Evolutionary conservation across 345 rosid species (phyloP).

Genomic region (Salix purpurea): DNA sequence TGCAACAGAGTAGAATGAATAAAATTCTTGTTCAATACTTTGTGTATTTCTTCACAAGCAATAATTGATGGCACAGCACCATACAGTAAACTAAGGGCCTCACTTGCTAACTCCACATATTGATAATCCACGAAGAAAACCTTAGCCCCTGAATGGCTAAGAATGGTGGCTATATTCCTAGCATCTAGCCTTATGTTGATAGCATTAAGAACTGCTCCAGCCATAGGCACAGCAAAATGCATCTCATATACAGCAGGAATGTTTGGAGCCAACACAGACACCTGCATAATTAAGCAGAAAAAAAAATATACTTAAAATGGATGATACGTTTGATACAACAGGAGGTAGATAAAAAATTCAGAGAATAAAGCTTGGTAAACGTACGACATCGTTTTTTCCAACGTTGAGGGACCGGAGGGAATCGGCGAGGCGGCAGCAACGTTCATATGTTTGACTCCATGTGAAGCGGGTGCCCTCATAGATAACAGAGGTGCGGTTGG

Average conservation of each 20-base stretch:
- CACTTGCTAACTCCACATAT: slow-evolving; percentile 36
- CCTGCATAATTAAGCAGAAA: slow-evolving; percentile 27
- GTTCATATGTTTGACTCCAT: slow-evolving; percentile 58
- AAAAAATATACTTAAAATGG: neutral
- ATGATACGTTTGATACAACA: neutral
- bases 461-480: slow-evolving; percentile 52
- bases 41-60: too few relatives aligned
- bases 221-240: slow-evolving; percentile 92
- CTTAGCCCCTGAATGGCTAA: slow-evolving; percentile 63
- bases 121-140: slow-evolving; percentile 60
- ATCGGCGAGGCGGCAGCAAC: slow-evolving; percentile 67
- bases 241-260: slow-evolving; percentile 79
- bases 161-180: slow-evolving; percentile 51
- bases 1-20: too few relatives aligned
- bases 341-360: neutral
- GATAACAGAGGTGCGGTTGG: slow-evolving; percentile 49
- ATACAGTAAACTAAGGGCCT: slow-evolving; percentile 43
- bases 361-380: neutral
- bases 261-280: slow-evolving; percentile 77
- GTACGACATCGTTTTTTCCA: slow-evolving; percentile 48
- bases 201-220: slow-evolving; percentile 75
- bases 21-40: too few relatives aligned
- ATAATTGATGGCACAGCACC: slow-evolving; percentile 33
- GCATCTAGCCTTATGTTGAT: slow-evolving; percentile 72
- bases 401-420: slow-evolving; percentile 52